Conservation (phyloP, 2,329 filamentous ascomycete species). For the Colletotrichum sp. region DNA sequence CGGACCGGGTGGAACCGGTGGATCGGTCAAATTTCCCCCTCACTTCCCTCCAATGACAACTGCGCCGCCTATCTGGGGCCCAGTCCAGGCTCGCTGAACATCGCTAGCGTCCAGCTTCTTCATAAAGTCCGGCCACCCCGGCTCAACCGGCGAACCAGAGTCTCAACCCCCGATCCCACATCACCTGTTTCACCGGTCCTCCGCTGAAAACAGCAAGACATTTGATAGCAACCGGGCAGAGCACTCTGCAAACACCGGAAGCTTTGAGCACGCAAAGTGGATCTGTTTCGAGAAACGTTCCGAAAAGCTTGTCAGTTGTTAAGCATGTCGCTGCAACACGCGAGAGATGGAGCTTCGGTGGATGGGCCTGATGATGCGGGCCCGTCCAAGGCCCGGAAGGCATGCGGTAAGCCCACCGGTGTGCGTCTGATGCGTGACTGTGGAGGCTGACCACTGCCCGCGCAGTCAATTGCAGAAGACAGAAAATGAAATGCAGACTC, state of each 20-base stretch:
- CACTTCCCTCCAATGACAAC: constrained; percentile 13
- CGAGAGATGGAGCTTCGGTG: neutral
- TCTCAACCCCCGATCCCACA: neutral
- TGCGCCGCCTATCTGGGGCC: constrained; percentile 2
- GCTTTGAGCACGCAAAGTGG: neutral
- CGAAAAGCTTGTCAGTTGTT: neutral
- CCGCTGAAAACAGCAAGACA: neutral
- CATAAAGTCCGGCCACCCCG: constrained; percentile 9
- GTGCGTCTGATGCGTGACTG: neutral
- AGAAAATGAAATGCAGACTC: constrained; percentile 43
- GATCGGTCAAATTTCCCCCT: neutral
- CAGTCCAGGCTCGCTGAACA: neutral
- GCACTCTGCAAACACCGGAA: neutral
- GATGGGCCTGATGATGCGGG: constrained; percentile 4
- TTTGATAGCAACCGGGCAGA: neutral
- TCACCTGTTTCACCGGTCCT: constrained; percentile 1
- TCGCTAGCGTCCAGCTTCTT: neutral
- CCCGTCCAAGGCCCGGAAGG: constrained; percentile 32
- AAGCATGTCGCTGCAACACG: neutral
- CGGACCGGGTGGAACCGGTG: constrained; percentile 5
- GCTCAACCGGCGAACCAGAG: constrained; percentile 14
- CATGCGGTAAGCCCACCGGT: constrained; percentile 28
- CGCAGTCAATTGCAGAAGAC: constrained; percentile 31
- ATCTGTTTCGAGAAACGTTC: neutral
- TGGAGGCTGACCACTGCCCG: neutral